Conservation (phyloP, 495 filamentous ascomycete genomes). For the Podospora fimiseda region DNA sequence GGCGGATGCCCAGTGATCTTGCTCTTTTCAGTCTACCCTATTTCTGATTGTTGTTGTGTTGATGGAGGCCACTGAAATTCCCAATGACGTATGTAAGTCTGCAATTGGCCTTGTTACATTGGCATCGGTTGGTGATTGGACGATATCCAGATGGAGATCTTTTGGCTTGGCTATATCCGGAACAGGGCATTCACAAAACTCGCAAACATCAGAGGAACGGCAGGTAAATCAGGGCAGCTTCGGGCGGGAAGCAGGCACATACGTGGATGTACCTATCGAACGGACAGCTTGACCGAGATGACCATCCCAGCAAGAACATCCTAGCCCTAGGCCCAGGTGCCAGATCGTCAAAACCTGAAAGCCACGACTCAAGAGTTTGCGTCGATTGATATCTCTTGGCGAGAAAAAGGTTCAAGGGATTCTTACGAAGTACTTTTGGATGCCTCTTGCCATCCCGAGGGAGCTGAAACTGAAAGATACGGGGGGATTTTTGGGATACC, state of each 20-base stretch:
- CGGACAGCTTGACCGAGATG: constrained; percentile 3
- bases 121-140: neutral
- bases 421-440: neutral
- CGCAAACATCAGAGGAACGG: constrained; percentile 1
- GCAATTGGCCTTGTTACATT: neutral
- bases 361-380: neutral
- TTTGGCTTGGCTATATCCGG: neutral
- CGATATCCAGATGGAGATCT: neutral
- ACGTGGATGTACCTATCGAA: neutral
- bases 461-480: neutral
- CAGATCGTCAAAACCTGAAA: neutral
- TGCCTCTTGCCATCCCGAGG: neutral
- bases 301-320: neutral
- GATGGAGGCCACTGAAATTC: neutral
- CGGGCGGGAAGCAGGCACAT: neutral
- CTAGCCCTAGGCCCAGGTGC: neutral
- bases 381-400: constrained; percentile 3
- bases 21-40: neutral
- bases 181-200: constrained; percentile 1
- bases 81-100: constrained; percentile 2
- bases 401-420: neutral
- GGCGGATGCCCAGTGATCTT: neutral
- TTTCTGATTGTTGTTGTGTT: neutral
- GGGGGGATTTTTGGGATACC: neutral
- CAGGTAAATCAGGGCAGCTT: neutral